These are phyloP conservation scores for Magnaporthiopsis incrustans DNA, from an alignment of 2,329 filamentous ascomycete genomes.

Conservation along the genomic window DNA sequence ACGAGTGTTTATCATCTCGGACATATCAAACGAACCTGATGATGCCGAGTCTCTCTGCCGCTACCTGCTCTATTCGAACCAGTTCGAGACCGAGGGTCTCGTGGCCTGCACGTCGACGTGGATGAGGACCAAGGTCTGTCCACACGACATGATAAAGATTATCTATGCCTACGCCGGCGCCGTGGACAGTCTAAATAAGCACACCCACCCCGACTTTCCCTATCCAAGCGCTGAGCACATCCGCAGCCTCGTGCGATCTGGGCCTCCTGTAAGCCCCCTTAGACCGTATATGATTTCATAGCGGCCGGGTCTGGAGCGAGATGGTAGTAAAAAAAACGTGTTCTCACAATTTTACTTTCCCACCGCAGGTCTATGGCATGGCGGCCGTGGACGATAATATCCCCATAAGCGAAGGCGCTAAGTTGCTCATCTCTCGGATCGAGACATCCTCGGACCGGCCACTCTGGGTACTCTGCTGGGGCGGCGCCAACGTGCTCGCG, in stretches of 20 bases:
- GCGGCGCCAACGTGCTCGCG: conserved; percentile 44
- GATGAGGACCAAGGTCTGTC: conserved; percentile 30
- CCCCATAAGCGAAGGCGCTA: conserved; percentile 28
- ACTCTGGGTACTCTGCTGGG: conserved; percentile 46
- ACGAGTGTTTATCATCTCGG: conserved; percentile 31
- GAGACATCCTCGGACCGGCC: conserved; percentile 23
- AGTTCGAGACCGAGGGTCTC: conserved; percentile 37
- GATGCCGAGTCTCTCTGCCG: conserved; percentile 36
- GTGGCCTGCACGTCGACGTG: conserved; percentile 37
- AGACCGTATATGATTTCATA: too few species aligned
- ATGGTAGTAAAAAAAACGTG: too few species aligned
- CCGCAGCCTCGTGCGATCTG: conserved; percentile 20
- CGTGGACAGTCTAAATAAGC: conserved; percentile 37
- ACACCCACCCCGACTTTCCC: conserved; percentile 29
- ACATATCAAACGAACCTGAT: conserved; percentile 39
- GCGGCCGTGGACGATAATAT: conserved; percentile 22
- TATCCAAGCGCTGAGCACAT: conserved; percentile 26
- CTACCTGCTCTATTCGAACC: conserved; percentile 35
- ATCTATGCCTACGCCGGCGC: conserved; percentile 34
- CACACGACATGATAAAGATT: conserved; percentile 34
- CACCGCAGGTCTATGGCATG: conserved; percentile 23
- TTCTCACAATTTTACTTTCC: too few species aligned
- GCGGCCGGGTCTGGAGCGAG: too few species aligned
- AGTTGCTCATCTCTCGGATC: conserved; percentile 30
- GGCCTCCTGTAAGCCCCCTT: conserved; percentile 18